phyloP scores from a whole-genome alignment of 768 basidiomycete species.

The Leccinum uliginosum region DNA sequence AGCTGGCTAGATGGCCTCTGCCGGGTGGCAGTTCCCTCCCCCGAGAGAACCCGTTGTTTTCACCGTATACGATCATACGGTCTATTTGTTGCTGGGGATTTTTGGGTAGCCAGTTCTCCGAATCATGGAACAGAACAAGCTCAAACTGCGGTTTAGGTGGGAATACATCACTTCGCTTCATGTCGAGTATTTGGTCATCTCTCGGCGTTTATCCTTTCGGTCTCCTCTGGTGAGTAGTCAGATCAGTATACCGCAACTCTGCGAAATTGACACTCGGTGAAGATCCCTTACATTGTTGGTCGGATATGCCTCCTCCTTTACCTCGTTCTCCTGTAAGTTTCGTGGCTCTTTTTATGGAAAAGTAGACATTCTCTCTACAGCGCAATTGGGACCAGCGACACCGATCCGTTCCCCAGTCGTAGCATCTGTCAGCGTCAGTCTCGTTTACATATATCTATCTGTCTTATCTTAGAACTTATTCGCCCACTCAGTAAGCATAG shows the following conservation, averaged over 20 bases:
- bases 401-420: not conserved
- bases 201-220: conserved; percentile 12
- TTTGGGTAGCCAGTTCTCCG: conserved; percentile 14
- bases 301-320: conserved; percentile 10
- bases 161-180: conserved; percentile 14
- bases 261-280: not conserved
- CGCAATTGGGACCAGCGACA: not conserved
- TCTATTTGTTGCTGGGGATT: conserved; percentile 13
- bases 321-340: conserved; percentile 12
- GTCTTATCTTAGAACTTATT: not conserved
- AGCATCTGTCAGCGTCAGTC: conserved; percentile 15
- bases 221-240: conserved; percentile 17
- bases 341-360: not conserved
- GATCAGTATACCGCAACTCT: not conserved
- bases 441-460: not conserved
- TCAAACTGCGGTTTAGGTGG: conserved; percentile 14
- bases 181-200: conserved; percentile 17
- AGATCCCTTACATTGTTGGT: conserved; percentile 25
- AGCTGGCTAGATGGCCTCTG: not conserved
- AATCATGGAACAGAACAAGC: not conserved
- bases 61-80: not conserved
- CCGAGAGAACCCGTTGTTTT: not conserved
- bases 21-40: not conserved
- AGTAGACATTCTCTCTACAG: not conserved
- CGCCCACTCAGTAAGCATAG: not conserved